Evolutionary conservation across 106 monocot genomes (phyloP).

Genomic region (Hemerocallis citrina): DNA sequence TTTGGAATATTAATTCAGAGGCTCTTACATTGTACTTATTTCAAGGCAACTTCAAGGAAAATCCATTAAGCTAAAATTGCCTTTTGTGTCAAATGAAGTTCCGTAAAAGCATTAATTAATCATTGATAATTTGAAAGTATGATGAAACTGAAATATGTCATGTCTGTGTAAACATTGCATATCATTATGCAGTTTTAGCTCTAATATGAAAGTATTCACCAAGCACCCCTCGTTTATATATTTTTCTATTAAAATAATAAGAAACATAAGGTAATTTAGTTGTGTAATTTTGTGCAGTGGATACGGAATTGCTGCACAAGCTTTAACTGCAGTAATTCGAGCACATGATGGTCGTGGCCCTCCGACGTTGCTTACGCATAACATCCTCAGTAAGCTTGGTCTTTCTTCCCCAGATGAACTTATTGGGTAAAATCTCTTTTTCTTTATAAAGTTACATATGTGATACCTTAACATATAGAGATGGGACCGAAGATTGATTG

Average conservation of each 20-base stretch:
- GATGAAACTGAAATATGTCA: too few relatives aligned
- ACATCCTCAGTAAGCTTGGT: slow-evolving; percentile 56
- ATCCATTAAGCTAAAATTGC: too few relatives aligned
- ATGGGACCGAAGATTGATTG: neutral
- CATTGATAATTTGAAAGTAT: too few relatives aligned
- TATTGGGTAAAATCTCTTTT: slow-evolving; percentile 55
- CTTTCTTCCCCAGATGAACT: slow-evolving; percentile 91
- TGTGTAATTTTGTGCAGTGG: slow-evolving; percentile 62
- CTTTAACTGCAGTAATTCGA: slow-evolving; percentile 85
- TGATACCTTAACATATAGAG: neutral
- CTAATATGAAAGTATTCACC: neutral
- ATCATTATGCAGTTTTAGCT: too few relatives aligned
- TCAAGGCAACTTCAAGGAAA: too few relatives aligned
- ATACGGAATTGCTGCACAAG: slow-evolving; percentile 91
- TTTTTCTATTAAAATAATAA: neutral
- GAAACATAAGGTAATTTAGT: neutral
- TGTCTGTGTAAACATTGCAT: too few relatives aligned
- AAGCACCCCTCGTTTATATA: neutral
- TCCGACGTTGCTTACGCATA: slow-evolving; percentile 56
- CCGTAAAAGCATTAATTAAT: too few relatives aligned
- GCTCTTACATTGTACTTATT: too few relatives aligned
- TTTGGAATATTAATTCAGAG: neutral
- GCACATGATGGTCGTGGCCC: slow-evolving; percentile 96
- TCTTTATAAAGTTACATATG: neutral
- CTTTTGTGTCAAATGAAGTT: too few relatives aligned